Evolutionary conservation across 225 moss, liverwort and hornwort genomes (phyloP).

Genomic region (Physcomitrellopsis africana): DNA sequence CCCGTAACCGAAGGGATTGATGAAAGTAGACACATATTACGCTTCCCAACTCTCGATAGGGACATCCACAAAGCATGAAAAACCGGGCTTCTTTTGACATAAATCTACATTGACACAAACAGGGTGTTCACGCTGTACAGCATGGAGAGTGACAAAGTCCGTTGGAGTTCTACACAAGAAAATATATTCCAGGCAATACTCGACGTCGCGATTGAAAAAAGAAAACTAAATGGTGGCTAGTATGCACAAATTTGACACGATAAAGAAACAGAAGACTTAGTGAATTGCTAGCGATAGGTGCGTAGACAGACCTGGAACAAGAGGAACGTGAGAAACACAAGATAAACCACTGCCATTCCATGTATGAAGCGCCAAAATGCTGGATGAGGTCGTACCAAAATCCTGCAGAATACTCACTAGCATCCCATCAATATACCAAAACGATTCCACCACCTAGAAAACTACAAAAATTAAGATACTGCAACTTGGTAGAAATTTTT

Average conservation of each 20-base stretch:
- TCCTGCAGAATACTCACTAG: conserved; percentile 45
- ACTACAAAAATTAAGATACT: neutral
- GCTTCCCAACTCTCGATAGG: neutral
- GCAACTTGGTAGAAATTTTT: neutral
- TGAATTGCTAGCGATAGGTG: neutral
- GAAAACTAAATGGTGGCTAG: neutral
- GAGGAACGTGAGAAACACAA: conserved; percentile 86
- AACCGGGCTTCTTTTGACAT: neutral
- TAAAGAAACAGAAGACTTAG: conserved; percentile 2
- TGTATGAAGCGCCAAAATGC: conserved; percentile 94
- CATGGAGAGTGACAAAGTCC: neutral
- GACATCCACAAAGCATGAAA: neutral
- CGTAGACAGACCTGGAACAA: conserved; percentile 73
- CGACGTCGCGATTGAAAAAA: neutral
- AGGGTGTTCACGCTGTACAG: neutral
- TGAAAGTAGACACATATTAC: neutral
- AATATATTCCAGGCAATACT: conserved; percentile 1
- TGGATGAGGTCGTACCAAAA: conserved; percentile 95
- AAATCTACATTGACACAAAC: conserved; percentile 1
- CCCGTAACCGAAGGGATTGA: neutral
- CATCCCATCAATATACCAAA: neutral
- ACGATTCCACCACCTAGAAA: neutral
- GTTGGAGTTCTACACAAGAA: neutral
- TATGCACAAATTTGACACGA: neutral
- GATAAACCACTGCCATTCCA: conserved; percentile 90